Base-by-base conservation (phyloP, 176 grass and related monocot genomes). In the Stipa capillata region DNA sequence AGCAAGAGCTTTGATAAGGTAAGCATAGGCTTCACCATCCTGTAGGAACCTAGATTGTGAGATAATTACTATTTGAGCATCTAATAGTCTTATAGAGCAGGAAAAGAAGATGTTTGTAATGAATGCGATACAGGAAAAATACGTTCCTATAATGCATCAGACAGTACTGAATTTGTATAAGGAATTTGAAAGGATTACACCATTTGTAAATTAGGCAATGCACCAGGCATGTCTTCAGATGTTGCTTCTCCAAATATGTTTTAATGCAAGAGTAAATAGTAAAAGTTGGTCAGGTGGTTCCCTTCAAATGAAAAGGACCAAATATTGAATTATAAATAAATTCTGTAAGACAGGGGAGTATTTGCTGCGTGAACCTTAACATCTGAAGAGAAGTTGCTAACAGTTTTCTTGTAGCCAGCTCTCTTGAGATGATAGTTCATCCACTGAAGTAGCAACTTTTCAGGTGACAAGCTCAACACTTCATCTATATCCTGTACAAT, bases 1-100 rank as follows among this genome's bases (percentile, higher is more conserved):
- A 82, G 95, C 95, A 87, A 97, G 95, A 66, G 92, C 77, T 78
- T 94, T 97, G 65, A 97, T 78, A 79, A 97, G 95, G 58, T 97
- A 92, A 79, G 92, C 92, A 88, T 97, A 97, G 52, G 95, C 95
- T 83, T 97, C 89, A 75, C 89, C 89, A 81, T 97, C 95, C 95
- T 97, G 85, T 61, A 76, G 56, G 77, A 57, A 74, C 60, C 71
- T 37, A 70, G 69, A 36, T 37, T 28, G 4, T 85, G 65, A 76
- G 63, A 85, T 23, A 45, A 76, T 62, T 16, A 41, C 18, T 36
- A 63, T 52, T 43, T 59, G 50, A 50, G 70, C 28, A 78, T 66
- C 63, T 42, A 66, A 15, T 44, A 18, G 43, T 50, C 17, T 72
- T 50, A 21, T 21, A 29, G 3, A 32, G 44, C 5, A 34, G 12